Conservation (phyloP, 2,329 filamentous ascomycete genomes). For the Penicillium capsulatum region DNA sequence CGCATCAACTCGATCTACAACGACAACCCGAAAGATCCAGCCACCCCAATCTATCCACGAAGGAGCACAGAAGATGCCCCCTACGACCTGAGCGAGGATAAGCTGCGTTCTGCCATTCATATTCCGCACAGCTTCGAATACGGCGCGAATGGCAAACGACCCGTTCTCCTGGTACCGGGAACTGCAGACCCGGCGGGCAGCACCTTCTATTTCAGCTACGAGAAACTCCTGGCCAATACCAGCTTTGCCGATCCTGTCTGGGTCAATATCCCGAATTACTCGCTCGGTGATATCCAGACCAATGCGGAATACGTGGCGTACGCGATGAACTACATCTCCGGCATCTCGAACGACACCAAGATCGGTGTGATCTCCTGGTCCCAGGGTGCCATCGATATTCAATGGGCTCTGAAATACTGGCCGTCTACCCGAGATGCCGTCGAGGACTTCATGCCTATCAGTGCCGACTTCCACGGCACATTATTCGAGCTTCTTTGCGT, state of each 20-base stretch:
- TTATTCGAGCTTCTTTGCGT: slow-evolving; percentile 34
- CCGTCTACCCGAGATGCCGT: slow-evolving; percentile 28
- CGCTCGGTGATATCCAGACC: slow-evolving; percentile 48
- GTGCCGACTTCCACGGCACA: slow-evolving; percentile 53
- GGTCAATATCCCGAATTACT: slow-evolving; percentile 51
- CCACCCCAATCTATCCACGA: not conserved
- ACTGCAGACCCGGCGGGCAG: slow-evolving; percentile 49
- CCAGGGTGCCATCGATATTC: slow-evolving; percentile 52
- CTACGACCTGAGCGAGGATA: slow-evolving; percentile 46
- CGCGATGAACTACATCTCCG: slow-evolving; percentile 54
- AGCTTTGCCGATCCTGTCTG: slow-evolving; percentile 50
- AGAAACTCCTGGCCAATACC: slow-evolving; percentile 45
- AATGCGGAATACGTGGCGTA: slow-evolving; percentile 56
- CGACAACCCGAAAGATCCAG: not conserved
- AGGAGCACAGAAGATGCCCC: slow-evolving; percentile 42
- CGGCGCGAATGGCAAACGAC: slow-evolving; percentile 36
- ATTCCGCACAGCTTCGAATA: slow-evolving; percentile 50
- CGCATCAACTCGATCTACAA: slow-evolving; percentile 3
- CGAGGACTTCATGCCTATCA: slow-evolving; percentile 51
- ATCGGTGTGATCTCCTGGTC: slow-evolving; percentile 53
- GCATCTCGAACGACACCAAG: slow-evolving; percentile 49
- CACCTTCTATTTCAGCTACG: slow-evolving; percentile 47
- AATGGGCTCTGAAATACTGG: slow-evolving; percentile 52
- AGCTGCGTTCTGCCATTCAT: slow-evolving; percentile 50
- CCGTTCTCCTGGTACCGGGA: slow-evolving; percentile 53